Conservation (phyloP, 1,284 basidiomycete genomes). For the Trichosporon asahii region DNA sequence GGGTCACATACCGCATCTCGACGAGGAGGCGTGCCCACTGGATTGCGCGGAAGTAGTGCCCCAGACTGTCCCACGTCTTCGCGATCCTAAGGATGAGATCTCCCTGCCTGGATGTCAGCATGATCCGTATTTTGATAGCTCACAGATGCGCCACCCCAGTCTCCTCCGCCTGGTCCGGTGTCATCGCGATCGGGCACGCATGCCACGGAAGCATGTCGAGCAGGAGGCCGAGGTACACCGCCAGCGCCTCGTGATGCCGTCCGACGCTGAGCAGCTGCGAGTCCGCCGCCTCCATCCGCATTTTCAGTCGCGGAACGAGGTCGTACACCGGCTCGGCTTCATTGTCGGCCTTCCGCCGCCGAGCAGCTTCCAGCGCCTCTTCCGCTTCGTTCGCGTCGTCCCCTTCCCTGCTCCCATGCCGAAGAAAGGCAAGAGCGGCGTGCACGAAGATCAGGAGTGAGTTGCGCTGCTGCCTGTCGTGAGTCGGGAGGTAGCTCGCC, state of each 20-base stretch:
- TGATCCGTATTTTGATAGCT: neutral
- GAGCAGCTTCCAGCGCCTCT: neutral
- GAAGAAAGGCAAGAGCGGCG: neutral
- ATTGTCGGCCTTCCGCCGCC: neutral
- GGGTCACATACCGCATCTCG: neutral
- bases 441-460: neutral
- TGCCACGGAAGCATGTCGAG: neutral
- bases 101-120: neutral
- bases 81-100: neutral
- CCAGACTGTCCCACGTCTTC: neutral
- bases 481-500: neutral
- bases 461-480: conserved; percentile 2
- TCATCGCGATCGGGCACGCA: neutral
- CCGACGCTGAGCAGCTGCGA: neutral
- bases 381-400: neutral
- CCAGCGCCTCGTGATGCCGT: neutral
- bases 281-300: neutral
- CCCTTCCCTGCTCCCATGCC: neutral
- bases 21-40: neutral
- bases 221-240: neutral
- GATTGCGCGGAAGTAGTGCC: neutral
- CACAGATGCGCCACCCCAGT: neutral
- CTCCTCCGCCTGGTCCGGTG: neutral
- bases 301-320: neutral
- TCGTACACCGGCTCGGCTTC: neutral